Evolutionary conservation across 371 early-diverging fungal genomes (phyloP), one percentile per base, ranked within the genome.

Genomic region (Amoeboaphelidium protococcarum): DNA sequence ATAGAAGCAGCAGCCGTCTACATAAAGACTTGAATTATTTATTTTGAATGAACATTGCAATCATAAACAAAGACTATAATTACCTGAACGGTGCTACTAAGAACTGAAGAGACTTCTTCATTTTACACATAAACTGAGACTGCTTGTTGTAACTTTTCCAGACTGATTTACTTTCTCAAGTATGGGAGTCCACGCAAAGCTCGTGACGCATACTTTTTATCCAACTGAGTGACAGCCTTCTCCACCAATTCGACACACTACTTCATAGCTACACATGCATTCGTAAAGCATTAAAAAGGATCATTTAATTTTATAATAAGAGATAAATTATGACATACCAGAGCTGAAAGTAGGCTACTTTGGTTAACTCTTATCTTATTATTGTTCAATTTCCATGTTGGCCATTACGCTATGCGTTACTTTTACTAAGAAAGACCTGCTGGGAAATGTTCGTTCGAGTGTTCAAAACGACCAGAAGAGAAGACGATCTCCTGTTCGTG

Each of bases 191-290:
- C 71, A 47, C 94, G 72, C 48, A 90, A 54, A 3, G 80, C 91
- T 47, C 94, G 77, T 13, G 82, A 76, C 10, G 77, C 77, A 57
- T 78, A 90, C 31, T 88, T 76, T 25, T 78, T 57, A 59, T 92
- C 94, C 41, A 79, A 63, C 2, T 78, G 71, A 19, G 77, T 65
- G 1, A 82, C 88, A 31, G 81, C 78, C 47, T 78, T 68, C 56
- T 84, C 82, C 54, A 92, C 59, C 40, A 89, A 62, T 23, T 55
- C 47, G 56, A 84, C 69, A 58, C 78, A 78, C 50, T 78, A 78
- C 56, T 78, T 78, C 48, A 87, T 66, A 56, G 90, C 90, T 90
- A 42, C 12, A 31, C n/a, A n/a, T n/a, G n/a, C n/a, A n/a, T n/a
- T n/a, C n/a, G n/a, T n/a, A n/a, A n/a, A n/a, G n/a, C n/a, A n/a